These are phyloP conservation scores for Aspergillus calidoustus DNA, from an alignment of 2,329 filamentous ascomycete genomes.

Conservation along the genomic window DNA sequence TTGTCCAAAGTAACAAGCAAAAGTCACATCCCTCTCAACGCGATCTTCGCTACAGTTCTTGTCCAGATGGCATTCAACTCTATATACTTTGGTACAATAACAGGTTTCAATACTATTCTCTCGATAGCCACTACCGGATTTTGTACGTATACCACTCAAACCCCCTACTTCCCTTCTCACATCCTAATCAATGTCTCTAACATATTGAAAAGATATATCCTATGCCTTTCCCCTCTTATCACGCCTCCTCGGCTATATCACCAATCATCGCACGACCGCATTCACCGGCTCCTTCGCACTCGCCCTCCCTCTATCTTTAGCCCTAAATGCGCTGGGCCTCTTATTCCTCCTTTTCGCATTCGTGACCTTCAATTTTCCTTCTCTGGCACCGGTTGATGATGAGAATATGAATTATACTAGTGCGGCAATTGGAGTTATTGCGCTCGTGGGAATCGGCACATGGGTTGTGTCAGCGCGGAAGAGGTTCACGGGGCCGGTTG, in stretches of 20 bases:
- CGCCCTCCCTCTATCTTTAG: slow-evolving; percentile 49
- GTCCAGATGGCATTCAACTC: slow-evolving; percentile 59
- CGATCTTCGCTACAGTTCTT: slow-evolving; percentile 51
- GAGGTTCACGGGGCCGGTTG: slow-evolving; percentile 55
- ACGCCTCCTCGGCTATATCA: slow-evolving; percentile 54
- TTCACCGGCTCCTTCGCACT: slow-evolving; percentile 47
- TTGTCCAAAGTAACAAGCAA: slow-evolving; percentile 54
- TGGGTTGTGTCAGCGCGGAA: slow-evolving; percentile 58
- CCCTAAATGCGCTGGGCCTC: slow-evolving; percentile 56
- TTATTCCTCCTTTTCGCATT: slow-evolving; percentile 58
- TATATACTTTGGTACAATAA: slow-evolving; percentile 60
- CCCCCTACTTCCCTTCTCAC: neutral
- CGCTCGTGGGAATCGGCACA: slow-evolving; percentile 54
- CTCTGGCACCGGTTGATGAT: slow-evolving; percentile 53
- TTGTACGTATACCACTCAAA: slow-evolving; percentile 42
- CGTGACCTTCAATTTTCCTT: slow-evolving; percentile 63
- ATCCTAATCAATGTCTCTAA: neutral
- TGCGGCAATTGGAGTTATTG: slow-evolving; percentile 60
- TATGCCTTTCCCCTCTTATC: slow-evolving; percentile 61
- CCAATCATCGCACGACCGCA: slow-evolving; percentile 41
- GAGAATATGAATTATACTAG: slow-evolving; percentile 65
- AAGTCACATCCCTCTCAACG: slow-evolving; percentile 55
- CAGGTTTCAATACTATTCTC: slow-evolving; percentile 61
- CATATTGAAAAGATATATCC: slow-evolving; percentile 51
- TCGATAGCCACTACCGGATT: slow-evolving; percentile 63